A percentile compares a stretch with the other conserved stretches of the same genome.
Evolutionary conservation across 768 basidiomycete species (phyloP).

Genomic region (Favolaschia claudopus): DNA sequence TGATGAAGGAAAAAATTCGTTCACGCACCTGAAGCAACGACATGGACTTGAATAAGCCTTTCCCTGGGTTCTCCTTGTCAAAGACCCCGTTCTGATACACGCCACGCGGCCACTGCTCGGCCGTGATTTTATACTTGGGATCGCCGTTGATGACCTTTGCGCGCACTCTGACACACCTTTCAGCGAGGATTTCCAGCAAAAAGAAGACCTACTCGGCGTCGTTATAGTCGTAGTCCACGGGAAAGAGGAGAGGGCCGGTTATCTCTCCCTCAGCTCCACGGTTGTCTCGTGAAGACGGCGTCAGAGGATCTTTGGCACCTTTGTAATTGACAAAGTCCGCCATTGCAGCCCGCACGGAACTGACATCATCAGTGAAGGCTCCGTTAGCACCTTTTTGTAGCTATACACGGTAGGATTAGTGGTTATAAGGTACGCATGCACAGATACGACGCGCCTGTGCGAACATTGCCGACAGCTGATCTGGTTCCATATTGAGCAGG

Average conservation of each 20-base stretch:
- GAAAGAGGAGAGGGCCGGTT: constrained; percentile 37
- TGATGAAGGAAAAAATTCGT: neutral
- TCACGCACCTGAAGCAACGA: constrained; percentile 32
- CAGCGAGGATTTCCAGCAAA: neutral
- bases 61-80: constrained; percentile 18
- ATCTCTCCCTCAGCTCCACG: constrained; percentile 33
- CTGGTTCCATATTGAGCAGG: neutral
- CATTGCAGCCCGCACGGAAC: constrained; percentile 24
- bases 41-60: constrained; percentile 29
- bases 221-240: constrained; percentile 35
- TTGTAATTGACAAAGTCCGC: constrained; percentile 33
- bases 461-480: neutral
- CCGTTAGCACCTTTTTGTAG: constrained; percentile 33
- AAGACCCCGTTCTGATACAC: constrained; percentile 22
- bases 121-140: constrained; percentile 8
- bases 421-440: neutral
- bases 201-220: constrained; percentile 20
- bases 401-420: constrained; percentile 19
- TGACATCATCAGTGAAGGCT: constrained; percentile 33
- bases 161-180: constrained; percentile 21
- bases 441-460: neutral
- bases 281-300: constrained; percentile 9
- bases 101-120: constrained; percentile 22
- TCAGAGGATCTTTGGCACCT: neutral
- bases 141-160: constrained; percentile 20